phyloP scores from a whole-genome alignment of 2,329 filamentous ascomycete genomes.

The Stylonectria norvegica region DNA sequence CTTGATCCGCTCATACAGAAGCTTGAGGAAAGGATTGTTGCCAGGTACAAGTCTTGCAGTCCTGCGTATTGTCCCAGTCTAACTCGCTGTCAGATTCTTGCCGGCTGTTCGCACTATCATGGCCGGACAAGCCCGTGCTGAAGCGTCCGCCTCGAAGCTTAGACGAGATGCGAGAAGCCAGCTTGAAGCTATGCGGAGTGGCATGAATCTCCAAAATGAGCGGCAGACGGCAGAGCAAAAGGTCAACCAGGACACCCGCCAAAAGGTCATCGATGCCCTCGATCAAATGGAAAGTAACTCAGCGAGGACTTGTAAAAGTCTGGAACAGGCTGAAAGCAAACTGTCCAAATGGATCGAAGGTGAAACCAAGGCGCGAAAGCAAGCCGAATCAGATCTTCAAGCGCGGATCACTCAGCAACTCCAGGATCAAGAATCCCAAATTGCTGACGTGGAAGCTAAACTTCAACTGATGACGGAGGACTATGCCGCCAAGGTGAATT shows the following conservation, averaged over 20 bases:
- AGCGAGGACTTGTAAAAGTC: conserved; percentile 7
- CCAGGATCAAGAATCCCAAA: conserved; percentile 15
- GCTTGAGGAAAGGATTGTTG: conserved; percentile 17
- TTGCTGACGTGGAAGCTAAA: conserved; percentile 20
- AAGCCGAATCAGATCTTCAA: conserved; percentile 7
- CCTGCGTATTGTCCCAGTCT: not conserved
- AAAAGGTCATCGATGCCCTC: conserved; percentile 8
- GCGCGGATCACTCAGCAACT: conserved; percentile 18
- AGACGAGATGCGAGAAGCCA: conserved; percentile 2
- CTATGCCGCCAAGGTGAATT: conserved; percentile 17
- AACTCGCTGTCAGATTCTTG: conserved; percentile 9
- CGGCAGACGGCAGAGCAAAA: conserved; percentile 2
- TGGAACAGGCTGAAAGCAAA: conserved; percentile 7
- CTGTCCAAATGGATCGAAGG: too few relatives aligned
- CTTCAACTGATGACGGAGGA: conserved; percentile 16
- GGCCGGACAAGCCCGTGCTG: conserved; percentile 8
- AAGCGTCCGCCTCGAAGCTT: conserved; percentile 8
- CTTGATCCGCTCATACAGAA: conserved; percentile 8
- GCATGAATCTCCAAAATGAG: conserved; percentile 2
- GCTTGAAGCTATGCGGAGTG: conserved; percentile 9
- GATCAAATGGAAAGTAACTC: conserved; percentile 7
- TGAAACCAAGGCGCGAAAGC: conserved; percentile 3
- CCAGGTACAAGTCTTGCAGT: conserved; percentile 10
- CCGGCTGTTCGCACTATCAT: conserved; percentile 13
- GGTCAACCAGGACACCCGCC: conserved; percentile 1